Percentiles rank a stretch among this genome's conserved stretches.
Evolutionary conservation across 169 alveolate species (phyloP).

Genomic region (Fabrea salina): DNA sequence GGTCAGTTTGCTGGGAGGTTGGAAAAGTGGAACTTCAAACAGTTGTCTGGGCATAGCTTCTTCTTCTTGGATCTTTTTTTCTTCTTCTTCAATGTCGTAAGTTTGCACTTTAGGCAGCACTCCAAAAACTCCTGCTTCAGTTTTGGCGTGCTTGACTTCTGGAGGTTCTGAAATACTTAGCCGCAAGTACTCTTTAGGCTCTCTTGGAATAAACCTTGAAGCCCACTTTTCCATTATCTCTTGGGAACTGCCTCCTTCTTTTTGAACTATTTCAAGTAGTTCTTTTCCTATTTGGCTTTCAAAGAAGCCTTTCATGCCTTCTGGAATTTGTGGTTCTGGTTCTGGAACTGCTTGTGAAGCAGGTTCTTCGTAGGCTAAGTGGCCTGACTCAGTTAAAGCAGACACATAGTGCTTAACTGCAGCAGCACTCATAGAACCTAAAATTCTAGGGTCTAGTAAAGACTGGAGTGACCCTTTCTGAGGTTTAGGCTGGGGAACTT

Average conservation of each 20-base stretch:
- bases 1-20: neutral
- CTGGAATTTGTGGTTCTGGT: neutral
- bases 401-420: conserved; percentile 16
- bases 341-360: neutral
- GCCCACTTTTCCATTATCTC: conserved; percentile 12
- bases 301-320: neutral
- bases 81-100: conserved; percentile 14
- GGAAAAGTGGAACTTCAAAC: neutral
- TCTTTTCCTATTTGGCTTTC: neutral
- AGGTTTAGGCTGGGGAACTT: neutral
- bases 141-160: neutral
- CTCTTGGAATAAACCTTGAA: neutral
- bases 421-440: conserved; percentile 30
- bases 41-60: neutral
- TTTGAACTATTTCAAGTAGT: neutral
- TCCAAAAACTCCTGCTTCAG: conserved; percentile 17
- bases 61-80: neutral
- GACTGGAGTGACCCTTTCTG: neutral
- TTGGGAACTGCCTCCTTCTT: neutral
- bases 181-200: neutral
- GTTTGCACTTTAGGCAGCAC: neutral
- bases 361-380: neutral
- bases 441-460: conserved; percentile 6
- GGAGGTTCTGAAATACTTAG: neutral
- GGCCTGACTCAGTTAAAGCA: conserved; percentile 28